Conservation (phyloP, 768 basidiomycete species). For the button mushroom (Agaricus bisporus) region DNA sequence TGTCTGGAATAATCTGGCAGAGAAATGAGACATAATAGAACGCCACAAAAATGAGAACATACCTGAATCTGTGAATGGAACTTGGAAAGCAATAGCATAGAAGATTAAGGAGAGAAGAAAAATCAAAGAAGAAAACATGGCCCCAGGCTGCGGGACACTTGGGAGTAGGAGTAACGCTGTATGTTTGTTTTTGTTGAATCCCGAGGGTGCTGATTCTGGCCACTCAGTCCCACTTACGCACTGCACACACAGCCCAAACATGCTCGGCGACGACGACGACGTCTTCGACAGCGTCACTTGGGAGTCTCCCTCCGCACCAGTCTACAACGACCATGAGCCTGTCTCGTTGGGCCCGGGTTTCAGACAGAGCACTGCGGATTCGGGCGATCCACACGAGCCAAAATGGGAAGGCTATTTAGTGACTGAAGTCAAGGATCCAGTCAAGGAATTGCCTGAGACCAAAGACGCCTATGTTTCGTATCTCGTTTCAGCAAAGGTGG, state of each 20-base stretch:
- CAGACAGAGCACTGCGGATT: constrained; percentile 72
- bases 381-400: constrained; percentile 74
- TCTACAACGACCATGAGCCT: constrained; percentile 39
- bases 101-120: constrained; percentile 26
- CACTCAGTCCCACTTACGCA: constrained; percentile 7
- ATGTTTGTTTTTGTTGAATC: constrained; percentile 32
- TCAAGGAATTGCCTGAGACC: constrained; percentile 93
- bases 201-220: constrained; percentile 12
- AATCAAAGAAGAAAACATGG: constrained; percentile 15
- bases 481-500: constrained; percentile 80
- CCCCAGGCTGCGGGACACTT: constrained; percentile 16
- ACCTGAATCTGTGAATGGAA: constrained; percentile 61
- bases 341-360: constrained; percentile 64
- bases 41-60: constrained; percentile 6
- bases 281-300: constrained; percentile 90
- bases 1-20: constrained; percentile 73
- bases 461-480: constrained; percentile 98
- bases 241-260: constrained; percentile 21
- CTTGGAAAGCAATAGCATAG: constrained; percentile 47
- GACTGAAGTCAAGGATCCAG: constrained; percentile 82
- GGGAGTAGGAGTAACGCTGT: constrained; percentile 19
- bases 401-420: constrained; percentile 89
- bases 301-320: constrained; percentile 65
- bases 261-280: constrained; percentile 85
- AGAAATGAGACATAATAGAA: constrained; percentile 8